Evolutionary conservation across 2,329 filamentous ascomycete species (phyloP), one percentile per base, ranked within the genome.

Genomic region (Ophiostoma ips): DNA sequence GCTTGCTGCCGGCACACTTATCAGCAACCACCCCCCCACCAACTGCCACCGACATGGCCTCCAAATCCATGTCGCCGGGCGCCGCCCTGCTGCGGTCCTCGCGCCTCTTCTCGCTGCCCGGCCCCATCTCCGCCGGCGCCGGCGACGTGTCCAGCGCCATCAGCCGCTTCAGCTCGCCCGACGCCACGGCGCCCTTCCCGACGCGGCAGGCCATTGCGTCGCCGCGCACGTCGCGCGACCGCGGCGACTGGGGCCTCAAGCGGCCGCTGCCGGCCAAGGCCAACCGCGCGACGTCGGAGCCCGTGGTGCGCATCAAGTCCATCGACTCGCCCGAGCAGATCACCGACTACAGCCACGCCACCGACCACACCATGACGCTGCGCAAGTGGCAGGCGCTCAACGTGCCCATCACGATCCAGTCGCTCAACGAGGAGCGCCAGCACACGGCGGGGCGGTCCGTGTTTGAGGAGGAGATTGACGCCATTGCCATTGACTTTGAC

Each of bases 181-280:
- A 79, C 19, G 80, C 84, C 40, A 96, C 90, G 13, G 73, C 77
- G 53, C 76, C 79, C 30, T 84, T 83, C 66, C 90, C 90, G n/a
- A 87, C 81, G 48, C 77, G 84, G 63, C 85, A 92, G 62, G 78
- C 88, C 54, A 84, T 96, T 61, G 81, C 83, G 13, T 89, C 87
- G 0, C 83, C 87, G 6, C 69, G 75, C 41, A 74, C 79, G 16
- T 89, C 88, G 8, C 75, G 87, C 21, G 70, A 73, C 37, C 78
- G 78, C 60, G 90, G 90, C 34, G 90, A 96, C 61, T 96, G 90
- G 89, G 90, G 90, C 13, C 70, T 95, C 59, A 96, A 96, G 69
- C 75, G 90, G 50, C 74, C 87, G 1, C 71, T 96, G 6, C 90
- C 90, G 1, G 68, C 83, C 9, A 83, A 83, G 63, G 81, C 83